Evolutionary conservation across 768 basidiomycete genomes (phyloP).

Genomic region (Russula griseocarnosa): DNA sequence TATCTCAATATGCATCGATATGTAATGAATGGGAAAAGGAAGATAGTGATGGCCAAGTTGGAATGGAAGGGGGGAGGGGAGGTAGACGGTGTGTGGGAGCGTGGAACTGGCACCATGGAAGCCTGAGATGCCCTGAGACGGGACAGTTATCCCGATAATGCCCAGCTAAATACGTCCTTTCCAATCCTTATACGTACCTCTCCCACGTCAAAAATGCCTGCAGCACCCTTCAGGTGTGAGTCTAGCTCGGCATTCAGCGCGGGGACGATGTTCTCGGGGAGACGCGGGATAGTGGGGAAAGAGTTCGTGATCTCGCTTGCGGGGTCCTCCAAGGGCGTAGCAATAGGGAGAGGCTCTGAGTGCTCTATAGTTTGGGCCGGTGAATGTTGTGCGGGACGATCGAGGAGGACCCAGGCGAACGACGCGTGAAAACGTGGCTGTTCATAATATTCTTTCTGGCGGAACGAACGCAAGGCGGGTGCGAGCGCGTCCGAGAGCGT

Average conservation of each 20-base stretch:
- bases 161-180: constrained; percentile 15
- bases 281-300: neutral
- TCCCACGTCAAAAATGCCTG: constrained; percentile 4
- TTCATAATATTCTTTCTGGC: constrained; percentile 76
- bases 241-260: constrained; percentile 9
- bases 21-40: no score
- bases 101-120: no score
- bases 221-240: neutral
- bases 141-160: neutral
- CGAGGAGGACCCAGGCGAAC: constrained; percentile 80
- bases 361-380: neutral
- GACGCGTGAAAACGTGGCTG: constrained; percentile 85
- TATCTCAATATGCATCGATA: no score
- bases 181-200: constrained; percentile 16
- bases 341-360: neutral
- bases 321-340: neutral
- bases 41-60: no score
- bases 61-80: no score
- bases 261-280: constrained; percentile 11
- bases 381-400: constrained; percentile 28
- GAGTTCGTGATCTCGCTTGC: constrained; percentile 1
- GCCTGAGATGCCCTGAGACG: neutral
- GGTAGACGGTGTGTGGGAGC: no score
- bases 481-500: constrained; percentile 52
- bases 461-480: constrained; percentile 54